phyloP scores from a whole-genome alignment of 2,329 filamentous ascomycete species.

The Neofusicoccum cordaticola region DNA sequence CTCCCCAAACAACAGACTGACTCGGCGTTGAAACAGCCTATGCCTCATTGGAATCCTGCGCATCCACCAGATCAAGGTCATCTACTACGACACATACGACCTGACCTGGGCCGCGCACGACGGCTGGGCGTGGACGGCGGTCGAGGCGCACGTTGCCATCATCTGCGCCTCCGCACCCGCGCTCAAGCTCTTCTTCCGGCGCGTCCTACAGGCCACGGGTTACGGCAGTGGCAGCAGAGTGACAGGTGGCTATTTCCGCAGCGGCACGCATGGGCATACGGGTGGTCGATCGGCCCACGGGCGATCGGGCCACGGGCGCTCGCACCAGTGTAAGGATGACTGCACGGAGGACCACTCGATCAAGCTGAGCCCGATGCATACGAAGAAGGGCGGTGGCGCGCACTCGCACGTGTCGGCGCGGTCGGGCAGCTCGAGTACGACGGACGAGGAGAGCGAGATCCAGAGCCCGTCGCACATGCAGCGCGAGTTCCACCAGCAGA shows the following conservation, averaged over 20 bases:
- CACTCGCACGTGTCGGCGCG: neutral
- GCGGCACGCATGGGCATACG: too few species aligned
- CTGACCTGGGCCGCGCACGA: too few species aligned
- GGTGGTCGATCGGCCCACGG: too few species aligned
- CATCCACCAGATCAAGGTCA: constrained; percentile 34
- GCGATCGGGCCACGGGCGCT: too few species aligned
- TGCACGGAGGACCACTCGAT: neutral
- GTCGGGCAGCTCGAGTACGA: neutral
- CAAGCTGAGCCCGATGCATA: neutral
- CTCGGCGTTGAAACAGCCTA: constrained; percentile 21
- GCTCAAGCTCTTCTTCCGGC: constrained; percentile 38
- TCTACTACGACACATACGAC: too few species aligned
- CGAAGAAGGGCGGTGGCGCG: neutral
- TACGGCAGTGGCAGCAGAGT: too few species aligned
- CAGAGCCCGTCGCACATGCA: neutral
- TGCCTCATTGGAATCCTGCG: constrained; percentile 37
- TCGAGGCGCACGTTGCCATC: constrained; percentile 43
- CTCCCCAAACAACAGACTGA: too few species aligned
- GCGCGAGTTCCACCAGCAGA: neutral
- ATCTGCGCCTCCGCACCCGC: constrained; percentile 44
- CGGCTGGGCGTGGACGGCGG: constrained; percentile 34
- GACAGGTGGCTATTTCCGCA: too few species aligned
- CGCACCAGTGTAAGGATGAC: neutral
- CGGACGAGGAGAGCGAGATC: neutral
- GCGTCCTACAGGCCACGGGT: neutral